phyloP scores from a whole-genome alignment of 2,329 filamentous ascomycete species.

The Parastagonospora avenae region DNA sequence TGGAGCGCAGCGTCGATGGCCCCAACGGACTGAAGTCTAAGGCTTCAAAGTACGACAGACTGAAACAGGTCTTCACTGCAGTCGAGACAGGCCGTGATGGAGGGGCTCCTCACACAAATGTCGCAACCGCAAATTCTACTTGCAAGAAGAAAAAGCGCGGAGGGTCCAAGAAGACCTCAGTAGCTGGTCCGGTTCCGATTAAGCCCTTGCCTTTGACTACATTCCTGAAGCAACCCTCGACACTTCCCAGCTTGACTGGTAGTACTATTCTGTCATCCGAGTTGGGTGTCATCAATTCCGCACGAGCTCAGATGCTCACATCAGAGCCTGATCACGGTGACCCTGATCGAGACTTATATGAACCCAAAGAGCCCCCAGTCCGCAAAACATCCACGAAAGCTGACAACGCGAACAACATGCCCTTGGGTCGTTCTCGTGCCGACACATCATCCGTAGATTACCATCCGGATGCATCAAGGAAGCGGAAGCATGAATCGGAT shows the following conservation, averaged over 20 bases:
- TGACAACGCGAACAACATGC: slow-evolving; percentile 22
- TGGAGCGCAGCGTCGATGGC: slow-evolving; percentile 1
- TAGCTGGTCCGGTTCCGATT: too few relatives aligned
- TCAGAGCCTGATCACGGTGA: slow-evolving; percentile 9
- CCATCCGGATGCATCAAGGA: not conserved
- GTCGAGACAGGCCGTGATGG: not conserved
- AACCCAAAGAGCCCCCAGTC: slow-evolving; percentile 6
- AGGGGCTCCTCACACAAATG: too few relatives aligned
- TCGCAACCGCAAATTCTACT: too few relatives aligned
- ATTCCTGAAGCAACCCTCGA: too few relatives aligned
- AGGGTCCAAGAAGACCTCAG: too few relatives aligned
- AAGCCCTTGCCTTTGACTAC: too few relatives aligned
- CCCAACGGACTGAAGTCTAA: slow-evolving; percentile 5
- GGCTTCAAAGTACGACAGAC: slow-evolving; percentile 17
- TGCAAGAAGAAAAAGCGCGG: too few relatives aligned
- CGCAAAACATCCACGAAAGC: slow-evolving; percentile 2
- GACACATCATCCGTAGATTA: not conserved
- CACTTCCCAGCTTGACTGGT: not conserved
- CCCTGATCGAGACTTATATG: slow-evolving; percentile 20
- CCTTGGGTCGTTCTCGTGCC: slow-evolving; percentile 10
- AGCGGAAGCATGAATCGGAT: slow-evolving; percentile 3
- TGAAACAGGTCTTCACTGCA: slow-evolving; percentile 10
- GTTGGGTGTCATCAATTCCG: slow-evolving; percentile 13
- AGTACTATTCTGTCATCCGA: too few relatives aligned
- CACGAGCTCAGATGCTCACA: slow-evolving; percentile 16